Conservation (phyloP, 169 alveolate species). For the Cryptosporidium meleagridis region DNA sequence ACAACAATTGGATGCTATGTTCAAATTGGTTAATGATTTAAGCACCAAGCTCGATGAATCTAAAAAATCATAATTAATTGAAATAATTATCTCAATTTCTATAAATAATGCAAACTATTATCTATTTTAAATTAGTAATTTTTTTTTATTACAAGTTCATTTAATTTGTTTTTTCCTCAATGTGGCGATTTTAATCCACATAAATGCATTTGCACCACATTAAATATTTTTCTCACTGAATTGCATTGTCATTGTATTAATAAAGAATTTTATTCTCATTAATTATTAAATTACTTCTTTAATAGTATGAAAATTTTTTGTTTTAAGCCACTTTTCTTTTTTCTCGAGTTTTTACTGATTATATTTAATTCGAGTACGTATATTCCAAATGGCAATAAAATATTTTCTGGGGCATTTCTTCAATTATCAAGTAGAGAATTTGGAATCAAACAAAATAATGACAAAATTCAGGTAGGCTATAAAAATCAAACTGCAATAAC, state of each 20-base stretch:
- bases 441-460: neutral
- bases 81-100: neutral
- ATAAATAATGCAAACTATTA: neutral
- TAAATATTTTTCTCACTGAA: neutral
- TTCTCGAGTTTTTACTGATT: neutral
- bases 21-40: conserved; percentile 24
- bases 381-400: neutral
- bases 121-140: neutral
- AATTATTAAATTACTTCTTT: neutral
- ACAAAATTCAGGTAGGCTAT: neutral
- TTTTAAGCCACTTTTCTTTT: neutral
- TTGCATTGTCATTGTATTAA: neutral
- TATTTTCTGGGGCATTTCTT: neutral
- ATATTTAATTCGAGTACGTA: neutral
- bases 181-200: conserved; percentile 43
- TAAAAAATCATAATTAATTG: neutral
- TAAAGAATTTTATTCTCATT: neutral
- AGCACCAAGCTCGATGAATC: conserved; percentile 27
- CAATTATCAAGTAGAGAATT: neutral
- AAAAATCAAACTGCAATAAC: neutral
- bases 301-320: neutral
- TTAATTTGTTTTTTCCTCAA: neutral
- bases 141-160: neutral
- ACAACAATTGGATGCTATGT: conserved; percentile 53
- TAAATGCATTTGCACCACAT: conserved; percentile 45